Evolutionary conservation across 2,329 filamentous ascomycete species (phyloP).

Genomic region (Aspergillus viridinutans): DNA sequence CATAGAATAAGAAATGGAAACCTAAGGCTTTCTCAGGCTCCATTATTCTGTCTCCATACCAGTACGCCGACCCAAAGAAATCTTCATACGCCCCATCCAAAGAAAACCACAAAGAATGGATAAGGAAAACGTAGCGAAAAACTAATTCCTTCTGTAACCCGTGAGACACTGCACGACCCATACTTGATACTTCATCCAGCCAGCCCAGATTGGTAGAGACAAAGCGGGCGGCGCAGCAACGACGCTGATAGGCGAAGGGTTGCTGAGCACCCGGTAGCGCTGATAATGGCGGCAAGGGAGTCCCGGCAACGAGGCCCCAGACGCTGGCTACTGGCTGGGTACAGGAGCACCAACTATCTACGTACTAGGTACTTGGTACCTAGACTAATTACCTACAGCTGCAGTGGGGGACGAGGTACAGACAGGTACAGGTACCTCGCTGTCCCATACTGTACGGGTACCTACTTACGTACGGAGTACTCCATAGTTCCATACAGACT

Average conservation of each 20-base stretch:
- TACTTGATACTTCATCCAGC: slow-evolving; percentile 17
- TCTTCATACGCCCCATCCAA: background rate
- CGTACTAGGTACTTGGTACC: background rate
- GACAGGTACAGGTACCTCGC: background rate
- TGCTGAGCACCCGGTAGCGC: slow-evolving; percentile 30
- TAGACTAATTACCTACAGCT: background rate
- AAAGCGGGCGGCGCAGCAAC: slow-evolving; percentile 9
- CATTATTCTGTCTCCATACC: too few relatives aligned
- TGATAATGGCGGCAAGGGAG: slow-evolving; percentile 35
- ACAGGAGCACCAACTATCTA: background rate
- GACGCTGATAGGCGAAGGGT: slow-evolving; percentile 31
- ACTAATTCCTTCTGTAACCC: slow-evolving; percentile 10
- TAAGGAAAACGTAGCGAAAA: background rate
- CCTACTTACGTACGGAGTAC: slow-evolving; percentile 1
- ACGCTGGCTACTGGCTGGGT: slow-evolving; percentile 1
- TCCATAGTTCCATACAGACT: background rate
- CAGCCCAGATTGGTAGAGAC: slow-evolving; percentile 12
- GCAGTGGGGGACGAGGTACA: background rate
- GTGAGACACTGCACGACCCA: slow-evolving; percentile 22
- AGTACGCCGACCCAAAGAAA: background rate
- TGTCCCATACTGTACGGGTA: slow-evolving; percentile 4
- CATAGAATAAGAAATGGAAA: background rate
- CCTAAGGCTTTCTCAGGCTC: background rate
- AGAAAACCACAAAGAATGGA: slow-evolving; percentile 5
- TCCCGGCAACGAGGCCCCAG: slow-evolving; percentile 30